Percentiles rank a stretch among this genome's conserved stretches.
Conservation (phyloP, 2,329 filamentous ascomycete species). For the Fusarium ambrosium region DNA sequence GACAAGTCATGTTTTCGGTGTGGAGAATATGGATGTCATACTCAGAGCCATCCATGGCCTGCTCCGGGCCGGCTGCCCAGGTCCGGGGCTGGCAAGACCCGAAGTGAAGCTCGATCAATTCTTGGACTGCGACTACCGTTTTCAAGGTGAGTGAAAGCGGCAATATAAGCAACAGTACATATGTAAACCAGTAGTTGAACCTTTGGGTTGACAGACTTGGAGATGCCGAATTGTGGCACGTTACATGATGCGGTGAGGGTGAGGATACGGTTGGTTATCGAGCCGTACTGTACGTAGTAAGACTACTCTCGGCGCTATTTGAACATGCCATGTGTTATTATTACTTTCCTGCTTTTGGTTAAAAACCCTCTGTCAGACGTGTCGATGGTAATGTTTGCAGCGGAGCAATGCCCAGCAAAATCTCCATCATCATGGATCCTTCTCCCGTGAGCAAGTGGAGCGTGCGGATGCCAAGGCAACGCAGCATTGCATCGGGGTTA, state of each 20-base stretch:
- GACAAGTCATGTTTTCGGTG: not conserved
- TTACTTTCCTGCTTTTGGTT: not conserved
- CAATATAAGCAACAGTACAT: not conserved
- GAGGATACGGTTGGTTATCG: not conserved
- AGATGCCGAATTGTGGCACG: not conserved
- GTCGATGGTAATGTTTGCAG: not conserved
- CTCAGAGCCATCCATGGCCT: not conserved
- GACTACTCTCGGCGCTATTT: not conserved
- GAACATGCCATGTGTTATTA: not conserved
- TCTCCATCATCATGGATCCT: not conserved
- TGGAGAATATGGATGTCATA: not conserved
- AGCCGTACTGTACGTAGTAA: not conserved
- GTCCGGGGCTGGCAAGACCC: not conserved
- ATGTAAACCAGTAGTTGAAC: not conserved
- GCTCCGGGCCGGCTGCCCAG: not conserved
- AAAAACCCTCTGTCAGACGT: not conserved
- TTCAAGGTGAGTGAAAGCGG: not conserved
- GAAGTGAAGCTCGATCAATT: not conserved
- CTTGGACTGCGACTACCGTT: not conserved
- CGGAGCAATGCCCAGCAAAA: not conserved
- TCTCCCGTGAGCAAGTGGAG: not conserved
- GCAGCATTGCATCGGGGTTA: conserved; percentile 10
- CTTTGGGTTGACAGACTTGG: not conserved
- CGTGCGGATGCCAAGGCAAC: conserved; percentile 23
- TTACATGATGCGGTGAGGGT: not conserved